Base-by-base conservation (phyloP, 2,329 filamentous ascomycete genomes). In the Talaromyces sp. region DNA sequence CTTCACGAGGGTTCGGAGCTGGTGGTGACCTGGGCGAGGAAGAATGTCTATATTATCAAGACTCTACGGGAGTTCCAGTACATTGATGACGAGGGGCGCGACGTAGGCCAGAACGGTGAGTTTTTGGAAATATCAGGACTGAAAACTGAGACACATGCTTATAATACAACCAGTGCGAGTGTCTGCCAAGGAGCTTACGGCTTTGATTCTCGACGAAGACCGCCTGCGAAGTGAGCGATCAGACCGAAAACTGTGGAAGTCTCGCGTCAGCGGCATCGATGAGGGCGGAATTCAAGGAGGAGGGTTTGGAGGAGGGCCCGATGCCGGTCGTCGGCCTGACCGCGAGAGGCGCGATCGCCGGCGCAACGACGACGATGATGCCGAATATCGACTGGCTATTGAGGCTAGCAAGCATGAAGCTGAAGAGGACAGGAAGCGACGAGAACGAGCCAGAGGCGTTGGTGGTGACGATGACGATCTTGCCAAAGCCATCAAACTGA, bases 41-140 rank as follows among this genome's bases (percentile, higher is more conserved):
- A 98, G 81, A 98, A 96, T 75, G 88, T 97, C 67, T 99, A 96
- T 78, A 95, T 99, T 77, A 96, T 99, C 82, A 98, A 97, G 82
- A 99, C 95, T 32, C 78, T 99, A 75, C 89, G 95, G 73, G 95
- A 99, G 77, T 99, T 99, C 71, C 90, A 95, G 73, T 96, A 98
- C 75, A 86, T 96, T 58, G 95, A 99, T 67, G 95, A 99, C 72
- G 95, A 99, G 65, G 92, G 93, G 55, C 86, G 90, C 66, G 95
- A 99, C 73, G 95, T 99, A 56, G 95, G 95, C 60, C 92, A 96
- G 72, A 98, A 97, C 78, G 93, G 95, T 97, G 81, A 68, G 87
- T 77, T 55, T 10, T 28, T 39, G 28, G 9, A 6, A 33, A 13
- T 3, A 27, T 27, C 49, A 9, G 17, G 22, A 32, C 33, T 9